phyloP scores from a whole-genome alignment of 2,329 filamentous ascomycete species.

The Volutella citrinella region DNA sequence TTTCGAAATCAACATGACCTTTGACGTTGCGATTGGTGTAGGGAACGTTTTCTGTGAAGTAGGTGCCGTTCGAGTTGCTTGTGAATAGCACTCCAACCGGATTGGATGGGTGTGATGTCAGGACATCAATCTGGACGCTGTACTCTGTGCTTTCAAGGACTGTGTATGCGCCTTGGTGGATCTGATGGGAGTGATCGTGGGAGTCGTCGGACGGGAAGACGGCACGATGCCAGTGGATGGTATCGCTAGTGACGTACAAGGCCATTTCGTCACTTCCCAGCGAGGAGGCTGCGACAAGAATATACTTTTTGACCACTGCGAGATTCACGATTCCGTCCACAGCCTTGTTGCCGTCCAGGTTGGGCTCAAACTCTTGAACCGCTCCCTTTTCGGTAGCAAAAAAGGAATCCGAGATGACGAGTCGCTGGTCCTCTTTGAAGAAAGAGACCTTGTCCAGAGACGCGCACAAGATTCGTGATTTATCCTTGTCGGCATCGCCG shows the following conservation, averaged over 20 bases:
- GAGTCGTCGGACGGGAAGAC: conserved; percentile 81
- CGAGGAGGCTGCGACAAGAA: conserved; percentile 80
- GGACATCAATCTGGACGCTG: conserved; percentile 94
- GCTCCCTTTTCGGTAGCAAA: conserved; percentile 56
- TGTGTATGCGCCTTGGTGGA: conserved; percentile 86
- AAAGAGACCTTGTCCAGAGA: conserved; percentile 69
- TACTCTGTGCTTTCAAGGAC: conserved; percentile 95
- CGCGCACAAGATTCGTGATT: conserved; percentile 76
- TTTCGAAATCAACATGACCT: conserved; percentile 91
- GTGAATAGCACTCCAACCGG: conserved; percentile 88
- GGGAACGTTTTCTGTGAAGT: conserved; percentile 87
- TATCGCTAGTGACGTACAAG: conserved; percentile 83
- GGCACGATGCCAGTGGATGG: conserved; percentile 83
- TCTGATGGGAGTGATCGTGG: conserved; percentile 62
- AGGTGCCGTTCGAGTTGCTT: conserved; percentile 96
- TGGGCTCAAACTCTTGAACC: conserved; percentile 68
- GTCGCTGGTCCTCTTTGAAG: conserved; percentile 69
- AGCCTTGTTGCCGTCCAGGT: conserved; percentile 69
- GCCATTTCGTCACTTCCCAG: conserved; percentile 84
- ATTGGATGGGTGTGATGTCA: conserved; percentile 62
- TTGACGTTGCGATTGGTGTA: conserved; percentile 80
- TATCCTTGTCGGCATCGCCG: conserved; percentile 62
- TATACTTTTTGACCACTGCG: conserved; percentile 79
- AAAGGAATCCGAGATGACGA: conserved; percentile 80
- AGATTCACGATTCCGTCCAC: conserved; percentile 79